Percentiles rank a stretch among this genome's conserved stretches.
Conservation (phyloP, 768 basidiomycete species). For the Calocybe cyanea region DNA sequence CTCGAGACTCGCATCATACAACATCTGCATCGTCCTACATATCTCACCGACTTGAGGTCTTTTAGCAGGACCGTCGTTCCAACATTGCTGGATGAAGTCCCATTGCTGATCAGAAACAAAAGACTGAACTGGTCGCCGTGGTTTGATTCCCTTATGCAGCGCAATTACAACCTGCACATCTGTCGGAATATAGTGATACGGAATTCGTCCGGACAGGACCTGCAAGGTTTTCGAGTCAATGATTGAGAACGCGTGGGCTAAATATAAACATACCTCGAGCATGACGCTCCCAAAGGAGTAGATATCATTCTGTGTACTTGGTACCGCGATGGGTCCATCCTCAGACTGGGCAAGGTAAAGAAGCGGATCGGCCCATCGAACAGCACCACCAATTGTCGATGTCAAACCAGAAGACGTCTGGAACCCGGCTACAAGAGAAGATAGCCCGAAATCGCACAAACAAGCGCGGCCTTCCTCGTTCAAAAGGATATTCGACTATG, state of each 20-base stretch:
- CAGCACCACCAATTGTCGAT: conserved; percentile 39
- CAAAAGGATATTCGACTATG: conserved; percentile 45
- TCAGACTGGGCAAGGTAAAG: conserved; percentile 31
- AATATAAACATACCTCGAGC: conserved; percentile 28
- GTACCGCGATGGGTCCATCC: conserved; percentile 15
- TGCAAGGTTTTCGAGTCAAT: conserved; percentile 7
- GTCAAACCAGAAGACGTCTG: conserved; percentile 26
- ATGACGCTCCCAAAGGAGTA: conserved; percentile 46
- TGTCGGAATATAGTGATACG: conserved; percentile 34
- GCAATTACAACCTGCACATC: conserved; percentile 41
- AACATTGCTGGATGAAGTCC: conserved; percentile 38
- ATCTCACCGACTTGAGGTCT: neutral
- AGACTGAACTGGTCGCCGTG: conserved; percentile 32
- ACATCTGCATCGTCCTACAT: neutral
- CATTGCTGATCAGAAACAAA: conserved; percentile 38
- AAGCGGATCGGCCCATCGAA: conserved; percentile 45
- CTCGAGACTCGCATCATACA: neutral
- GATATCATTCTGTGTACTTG: conserved; percentile 36
- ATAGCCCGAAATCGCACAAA: conserved; percentile 46
- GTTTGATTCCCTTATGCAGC: conserved; percentile 35
- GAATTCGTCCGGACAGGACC: conserved; percentile 38
- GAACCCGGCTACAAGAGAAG: conserved; percentile 32
- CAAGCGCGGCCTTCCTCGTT: conserved; percentile 36
- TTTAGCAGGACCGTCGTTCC: conserved; percentile 25
- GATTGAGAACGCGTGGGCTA: neutral